These are phyloP conservation scores for Diversispora epigaea DNA, from an alignment of 192 early-diverging fungal species.

Conservation along the genomic window DNA sequence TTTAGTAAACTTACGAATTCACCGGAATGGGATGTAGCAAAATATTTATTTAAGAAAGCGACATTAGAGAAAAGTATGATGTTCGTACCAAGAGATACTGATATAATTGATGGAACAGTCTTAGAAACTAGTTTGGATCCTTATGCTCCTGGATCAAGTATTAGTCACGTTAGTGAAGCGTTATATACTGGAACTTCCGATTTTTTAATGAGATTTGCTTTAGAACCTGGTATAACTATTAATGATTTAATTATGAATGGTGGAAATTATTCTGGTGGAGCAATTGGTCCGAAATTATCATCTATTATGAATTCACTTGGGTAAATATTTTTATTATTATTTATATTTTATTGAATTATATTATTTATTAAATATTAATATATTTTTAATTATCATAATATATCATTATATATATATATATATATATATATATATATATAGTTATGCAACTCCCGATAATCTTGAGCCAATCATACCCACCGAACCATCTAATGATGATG, in stretches of 20 bases:
- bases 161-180: slow-evolving; percentile 37
- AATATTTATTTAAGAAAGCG: background rate
- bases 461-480: too few species aligned
- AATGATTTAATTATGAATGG: slow-evolving; percentile 22
- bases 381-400: too few species aligned
- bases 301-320: slow-evolving; percentile 35
- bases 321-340: slow-evolving; percentile 7
- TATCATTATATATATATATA: too few species aligned
- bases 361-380: too few species aligned
- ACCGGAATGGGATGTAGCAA: background rate
- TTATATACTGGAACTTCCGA: slow-evolving; percentile 35
- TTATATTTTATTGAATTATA: too few species aligned
- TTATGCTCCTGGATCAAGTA: slow-evolving; percentile 39
- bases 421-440: too few species aligned
- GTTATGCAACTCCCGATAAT: too few species aligned
- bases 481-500: too few species aligned
- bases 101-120: background rate
- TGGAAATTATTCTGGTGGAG: slow-evolving; percentile 22
- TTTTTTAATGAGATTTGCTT: slow-evolving; percentile 42
- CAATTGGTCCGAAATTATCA: slow-evolving; percentile 37
- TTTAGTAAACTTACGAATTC: background rate
- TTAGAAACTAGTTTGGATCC: slow-evolving; percentile 38
- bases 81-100: background rate
- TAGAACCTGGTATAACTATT: slow-evolving; percentile 38
- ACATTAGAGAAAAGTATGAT: background rate